Base-by-base conservation (phyloP, 108 stramenopile species). In the Skeletonema potamos region DNA sequence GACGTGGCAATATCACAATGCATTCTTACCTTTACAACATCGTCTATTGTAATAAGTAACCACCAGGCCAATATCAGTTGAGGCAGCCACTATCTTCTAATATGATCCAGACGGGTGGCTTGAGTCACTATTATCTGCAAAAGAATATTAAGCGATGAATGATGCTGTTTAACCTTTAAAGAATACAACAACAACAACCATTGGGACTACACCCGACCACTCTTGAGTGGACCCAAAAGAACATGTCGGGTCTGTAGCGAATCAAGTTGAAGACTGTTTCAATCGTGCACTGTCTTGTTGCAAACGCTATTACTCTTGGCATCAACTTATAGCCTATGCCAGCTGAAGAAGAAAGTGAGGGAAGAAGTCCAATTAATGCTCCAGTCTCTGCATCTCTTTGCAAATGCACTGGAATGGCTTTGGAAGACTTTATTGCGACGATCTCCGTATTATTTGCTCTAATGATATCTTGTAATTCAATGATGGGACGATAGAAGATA, bases 231-330 rank as follows among this genome's bases (percentile, higher is more conserved):
- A 37, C 36, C 11, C 9, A 37, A 37, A 37, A 34, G 62, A 72
- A 72, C 13, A 62, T 41, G 36, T 72, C 70, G 6, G 61, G 70
- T 33, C 70, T 60, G 17, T 72, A 72, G 17, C 70, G 70, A 48
- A 72, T 26, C 22, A 72, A 27, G 57, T 72, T 72, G 60, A 59
- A 72, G 1, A 62, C 11, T 34, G 70, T 72, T 51, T 72, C 61
- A 0, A 72, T 29, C 26, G 18, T 33, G 48, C 70, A 72, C 13
- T 72, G 0, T 28, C 27, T 61, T 12, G 33, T 22, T 32, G 70
- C 39, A 54, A 72, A 72, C 6, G 51, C 26, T n/a, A 72, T 10
- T 30, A 62, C 33, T 29, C 20, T 20, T 30, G 70, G 70, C 60
- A 72, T 46, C 0, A 46, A 26, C 57, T 62, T 62, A 48, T 43